Evolutionary conservation across 345 rosid genomes (phyloP).

Genomic region (rapeseed (Brassica napus)): Da-Ae NC_063442.1:43388001-43388500

Average conservation of each 20-base stretch:
- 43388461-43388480: slow-evolving; percentile 9
- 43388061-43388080: not conserved
- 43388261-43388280: not conserved
- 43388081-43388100: too few relatives aligned
- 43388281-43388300: not conserved
- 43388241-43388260: not conserved
- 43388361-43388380: slow-evolving; percentile 45
- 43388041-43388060: not conserved
- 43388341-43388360: slow-evolving; percentile 55
- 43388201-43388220: not conserved
- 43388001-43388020: slow-evolving; percentile 25
- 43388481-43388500: slow-evolving; percentile 3
- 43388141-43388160: too few relatives aligned
- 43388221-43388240: not conserved
- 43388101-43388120: too few relatives aligned
- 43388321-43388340: slow-evolving; percentile 61
- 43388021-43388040: slow-evolving; percentile 9
- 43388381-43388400: slow-evolving; percentile 39
- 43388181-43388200: too few relatives aligned
- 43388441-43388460: slow-evolving; percentile 5
- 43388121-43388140: too few relatives aligned
- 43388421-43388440: not conserved
- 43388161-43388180: too few relatives aligned
- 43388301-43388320: slow-evolving; percentile 45
- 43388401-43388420: slow-evolving; percentile 13